phyloP scores from a whole-genome alignment of 2,329 filamentous ascomycete genomes.

The Aspergillus phoenicis region DNA sequence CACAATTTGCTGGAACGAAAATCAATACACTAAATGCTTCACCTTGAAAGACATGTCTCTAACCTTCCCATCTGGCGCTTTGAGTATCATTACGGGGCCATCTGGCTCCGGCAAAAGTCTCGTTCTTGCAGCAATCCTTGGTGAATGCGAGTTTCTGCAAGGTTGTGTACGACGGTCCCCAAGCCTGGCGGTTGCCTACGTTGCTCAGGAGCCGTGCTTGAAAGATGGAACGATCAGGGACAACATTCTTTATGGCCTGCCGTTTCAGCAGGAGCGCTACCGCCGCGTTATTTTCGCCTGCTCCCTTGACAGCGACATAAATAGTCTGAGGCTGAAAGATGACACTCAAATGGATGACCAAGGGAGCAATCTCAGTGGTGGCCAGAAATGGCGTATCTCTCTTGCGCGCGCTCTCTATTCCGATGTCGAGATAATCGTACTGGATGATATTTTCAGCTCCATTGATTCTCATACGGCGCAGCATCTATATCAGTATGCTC shows the following conservation, averaged over 20 bases:
- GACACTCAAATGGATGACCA: neutral
- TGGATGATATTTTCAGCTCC: constrained; percentile 11
- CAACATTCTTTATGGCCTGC: constrained; percentile 1
- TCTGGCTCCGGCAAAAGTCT: constrained; percentile 8
- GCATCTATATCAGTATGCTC: constrained; percentile 2
- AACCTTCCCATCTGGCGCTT: neutral
- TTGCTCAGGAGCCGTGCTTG: constrained; percentile 2
- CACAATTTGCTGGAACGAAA: constrained; percentile 1
- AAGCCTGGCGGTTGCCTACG: neutral
- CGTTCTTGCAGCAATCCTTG: neutral
- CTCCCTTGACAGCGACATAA: neutral
- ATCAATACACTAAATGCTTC: neutral
- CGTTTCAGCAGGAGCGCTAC: constrained; percentile 1
- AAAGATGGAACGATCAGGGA: constrained; percentile 2
- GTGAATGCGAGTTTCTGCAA: constrained; percentile 1
- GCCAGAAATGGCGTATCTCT: constrained; percentile 4
- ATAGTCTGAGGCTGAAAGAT: neutral
- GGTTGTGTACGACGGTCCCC: neutral
- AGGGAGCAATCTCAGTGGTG: constrained; percentile 4
- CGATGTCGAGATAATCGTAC: neutral
- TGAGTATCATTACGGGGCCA: constrained; percentile 3
- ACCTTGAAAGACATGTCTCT: neutral
- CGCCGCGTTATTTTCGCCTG: neutral
- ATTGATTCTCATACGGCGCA: constrained; percentile 7
- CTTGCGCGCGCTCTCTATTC: constrained; percentile 3